Percentiles rank a stretch among this genome's conserved stretches.
Evolutionary conservation across 257 asterid genomes (phyloP).

Genomic region (Vinca minor): DNA sequence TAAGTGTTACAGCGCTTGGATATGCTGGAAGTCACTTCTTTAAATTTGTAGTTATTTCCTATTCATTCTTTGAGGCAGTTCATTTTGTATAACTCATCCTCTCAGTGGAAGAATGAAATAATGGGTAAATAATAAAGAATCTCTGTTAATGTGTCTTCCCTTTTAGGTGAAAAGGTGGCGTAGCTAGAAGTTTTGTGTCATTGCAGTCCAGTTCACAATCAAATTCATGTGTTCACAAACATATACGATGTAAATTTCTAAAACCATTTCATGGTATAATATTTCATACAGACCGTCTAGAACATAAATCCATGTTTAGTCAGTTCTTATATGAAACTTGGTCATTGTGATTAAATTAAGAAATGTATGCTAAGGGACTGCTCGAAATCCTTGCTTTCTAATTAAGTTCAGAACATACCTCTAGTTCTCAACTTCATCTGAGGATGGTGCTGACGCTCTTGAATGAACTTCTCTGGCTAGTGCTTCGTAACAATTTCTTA

Average conservation of each 20-base stretch:
- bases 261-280: neutral
- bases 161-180: neutral
- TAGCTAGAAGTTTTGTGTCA: too few species aligned
- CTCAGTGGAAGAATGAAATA: neutral
- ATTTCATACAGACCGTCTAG: neutral
- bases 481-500: too few species aligned
- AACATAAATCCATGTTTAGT: neutral
- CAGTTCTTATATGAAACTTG: too few species aligned
- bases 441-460: too few species aligned
- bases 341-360: neutral
- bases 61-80: neutral
- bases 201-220: neutral
- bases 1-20: neutral
- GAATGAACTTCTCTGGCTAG: too few species aligned
- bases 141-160: neutral
- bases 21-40: neutral
- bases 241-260: neutral
- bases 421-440: neutral
- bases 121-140: neutral
- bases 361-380: neutral
- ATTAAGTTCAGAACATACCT: neutral
- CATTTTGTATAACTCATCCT: neutral
- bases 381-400: neutral
- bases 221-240: neutral
- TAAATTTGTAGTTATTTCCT: neutral